Evolutionary conservation across 2,329 filamentous ascomycete species (phyloP), one percentile per base, ranked within the genome.

Genomic region (Neofusicoccum sp.): DNA sequence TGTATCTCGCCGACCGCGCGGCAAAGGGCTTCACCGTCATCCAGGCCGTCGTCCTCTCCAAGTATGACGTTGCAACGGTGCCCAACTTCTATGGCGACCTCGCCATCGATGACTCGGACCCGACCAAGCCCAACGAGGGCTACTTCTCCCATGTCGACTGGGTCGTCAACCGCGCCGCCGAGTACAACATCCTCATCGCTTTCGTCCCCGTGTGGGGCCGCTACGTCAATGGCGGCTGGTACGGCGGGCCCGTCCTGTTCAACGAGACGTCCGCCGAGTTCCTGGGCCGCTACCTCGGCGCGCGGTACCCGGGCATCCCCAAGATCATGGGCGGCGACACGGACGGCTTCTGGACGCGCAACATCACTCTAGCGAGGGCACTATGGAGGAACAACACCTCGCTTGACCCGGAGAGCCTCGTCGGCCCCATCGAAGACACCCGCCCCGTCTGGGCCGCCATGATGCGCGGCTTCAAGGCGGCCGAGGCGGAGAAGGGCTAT

Each of bases 11-110:
- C 14, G 44, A 61, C 28, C 56, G 56, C 2, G 56, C 56, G 3
- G 39, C 33, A 33, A 61, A 50, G 11, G 56, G 56, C 8, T 61
- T 61, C 56, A 61, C 49, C 22, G 44, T 49, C 36, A 44, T 61
- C 7, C 56, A 61, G 22, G 33, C 56, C 8, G 56, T 61, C 16
- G 28, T 61, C 12, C 12, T 61, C 16, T 61, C 56, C 14, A 37
- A 61, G 45, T 29, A 39, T 2, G 49, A 49, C 34, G 44, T 31
- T 33, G 49, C 44, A 3, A 61, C 56, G 2, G 28, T 33, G 8
- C 56, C 56, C 56, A 61, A 61, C 34, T 61, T 49, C 44, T 49
- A 61, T 34, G 44, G 56, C 34, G 45, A 61, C 11, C 44, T 50
- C 5, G 16, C 45, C 5, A 14, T 49, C 11, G 33, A 61, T 33